Evolutionary conservation across 441 rosid species (phyloP), one percentile per base, ranked within the genome.

Genomic region (Capsella rubella): DNA sequence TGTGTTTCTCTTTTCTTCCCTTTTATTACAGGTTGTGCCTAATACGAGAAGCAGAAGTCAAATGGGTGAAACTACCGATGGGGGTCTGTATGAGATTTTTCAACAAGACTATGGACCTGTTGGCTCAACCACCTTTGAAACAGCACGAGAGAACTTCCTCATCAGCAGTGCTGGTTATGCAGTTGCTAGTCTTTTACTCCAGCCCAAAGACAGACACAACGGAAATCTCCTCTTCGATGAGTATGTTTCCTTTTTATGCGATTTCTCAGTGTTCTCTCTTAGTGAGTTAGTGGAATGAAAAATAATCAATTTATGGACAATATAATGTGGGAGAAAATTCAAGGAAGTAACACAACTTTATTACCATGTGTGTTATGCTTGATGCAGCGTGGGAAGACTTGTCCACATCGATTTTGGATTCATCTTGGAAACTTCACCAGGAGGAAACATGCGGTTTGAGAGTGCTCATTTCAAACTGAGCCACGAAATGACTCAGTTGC

Each of bases 41-140:
- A 90, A 91, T 75, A 55, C 97, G 63, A 84, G 97, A 28, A 95
- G 99, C 85, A 87, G 98, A 85, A 95, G 96, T 81, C 98, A 95
- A 80, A 95, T 95, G 98, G 99, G 98, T 58, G 99, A 96, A 86
- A 96, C 99, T 56, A 95, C 89, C 29, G 99, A 95, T 57, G 99
- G 99, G 51, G 99, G 99, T 69, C 76, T 95, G 83, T 93, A 87
- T 46, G 99, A 95, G 83, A 91, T 93, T 71, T 95, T 95, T 82
- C 99, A 95, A 74, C 99, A 93, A 80, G 99, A 91, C 82, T 87
- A 76, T 78, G 99, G 98, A 74, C 91, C 97, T 6, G 97, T 95
- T 18, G 99, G 99, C 55, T 87, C 98, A 66, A 81, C 89, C 32
- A 78, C 79, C 77, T 96, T 96, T 71, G 99, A 96, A 84, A 80